Conservation (phyloP, 768 basidiomycete genomes). For the Rhizopogon vinicolor region DNA sequence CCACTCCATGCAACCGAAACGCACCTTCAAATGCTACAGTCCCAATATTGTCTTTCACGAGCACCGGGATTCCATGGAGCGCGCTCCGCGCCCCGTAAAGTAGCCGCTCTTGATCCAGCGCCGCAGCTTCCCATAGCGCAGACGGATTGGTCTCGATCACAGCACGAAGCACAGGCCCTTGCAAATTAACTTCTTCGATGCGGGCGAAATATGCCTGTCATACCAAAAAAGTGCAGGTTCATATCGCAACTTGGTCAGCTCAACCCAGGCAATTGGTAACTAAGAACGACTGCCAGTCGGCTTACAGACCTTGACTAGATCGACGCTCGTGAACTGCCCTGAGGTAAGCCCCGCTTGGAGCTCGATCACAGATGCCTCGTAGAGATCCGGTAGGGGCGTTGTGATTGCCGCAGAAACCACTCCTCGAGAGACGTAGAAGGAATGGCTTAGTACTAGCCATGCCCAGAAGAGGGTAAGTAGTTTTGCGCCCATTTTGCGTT, state of each 20-base stretch:
- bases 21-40: constrained; percentile 26
- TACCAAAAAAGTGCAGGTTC: background rate
- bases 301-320: constrained; percentile 32
- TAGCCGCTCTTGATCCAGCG: constrained; percentile 29
- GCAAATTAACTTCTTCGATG: constrained; percentile 39
- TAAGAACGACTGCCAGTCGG: background rate
- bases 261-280: background rate
- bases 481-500: background rate
- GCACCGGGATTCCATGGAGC: constrained; percentile 36
- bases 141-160: constrained; percentile 36
- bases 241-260: background rate
- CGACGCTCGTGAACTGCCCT: constrained; percentile 34
- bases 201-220: constrained; percentile 36
- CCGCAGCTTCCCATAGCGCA: constrained; percentile 30
- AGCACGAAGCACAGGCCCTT: constrained; percentile 33
- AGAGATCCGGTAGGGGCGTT: constrained; percentile 32
- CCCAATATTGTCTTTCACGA: constrained; percentile 30
- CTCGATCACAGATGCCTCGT: constrained; percentile 35
- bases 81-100: constrained; percentile 21
- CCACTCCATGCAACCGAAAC: background rate
- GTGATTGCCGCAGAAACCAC: constrained; percentile 7
- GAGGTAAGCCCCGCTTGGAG: constrained; percentile 33
- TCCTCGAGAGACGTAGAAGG: background rate
- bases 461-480: background rate
- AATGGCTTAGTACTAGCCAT: background rate